Conservation (phyloP, 345 rosid species). For the Aquilaria malaccensis region DNA sequence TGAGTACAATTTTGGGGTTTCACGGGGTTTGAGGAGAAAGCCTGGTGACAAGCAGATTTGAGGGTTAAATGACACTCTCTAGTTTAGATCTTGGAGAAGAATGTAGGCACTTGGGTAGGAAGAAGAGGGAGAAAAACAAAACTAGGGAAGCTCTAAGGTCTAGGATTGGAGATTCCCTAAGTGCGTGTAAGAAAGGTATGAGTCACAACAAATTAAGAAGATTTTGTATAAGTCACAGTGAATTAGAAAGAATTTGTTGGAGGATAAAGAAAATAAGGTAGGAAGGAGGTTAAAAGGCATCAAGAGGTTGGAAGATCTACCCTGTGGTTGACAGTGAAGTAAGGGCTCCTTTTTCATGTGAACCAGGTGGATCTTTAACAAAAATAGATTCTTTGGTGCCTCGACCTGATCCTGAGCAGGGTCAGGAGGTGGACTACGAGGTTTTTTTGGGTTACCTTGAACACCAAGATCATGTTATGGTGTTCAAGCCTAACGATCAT, state of each 20-base stretch:
- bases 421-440: constrained; percentile 17
- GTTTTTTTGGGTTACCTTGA: constrained; percentile 12
- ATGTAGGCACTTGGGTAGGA: neutral
- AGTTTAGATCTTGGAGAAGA: too few relatives aligned
- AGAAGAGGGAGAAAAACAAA: constrained; percentile 1
- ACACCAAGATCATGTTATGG: constrained; percentile 9
- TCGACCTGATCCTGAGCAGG: neutral
- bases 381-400: too few relatives aligned
- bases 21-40: too few relatives aligned
- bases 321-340: constrained; percentile 15
- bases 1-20: too few relatives aligned
- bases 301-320: constrained; percentile 8
- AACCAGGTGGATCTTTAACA: neutral
- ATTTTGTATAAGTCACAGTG: too few relatives aligned
- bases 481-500: constrained; percentile 17
- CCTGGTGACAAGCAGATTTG: too few relatives aligned
- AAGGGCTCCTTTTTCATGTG: constrained; percentile 9
- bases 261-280: constrained; percentile 3
- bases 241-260: neutral
- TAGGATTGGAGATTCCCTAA: constrained; percentile 7
- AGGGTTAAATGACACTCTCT: too few relatives aligned
- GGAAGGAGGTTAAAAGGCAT: neutral
- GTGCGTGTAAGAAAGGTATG: neutral
- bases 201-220: neutral
- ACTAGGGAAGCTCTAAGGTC: neutral